A percentile compares a stretch with the other conserved stretches of the same genome.
Evolutionary conservation across 192 early-diverging fungal genomes (phyloP).

Genomic region (Fimicolochytrium jonesii): DNA sequence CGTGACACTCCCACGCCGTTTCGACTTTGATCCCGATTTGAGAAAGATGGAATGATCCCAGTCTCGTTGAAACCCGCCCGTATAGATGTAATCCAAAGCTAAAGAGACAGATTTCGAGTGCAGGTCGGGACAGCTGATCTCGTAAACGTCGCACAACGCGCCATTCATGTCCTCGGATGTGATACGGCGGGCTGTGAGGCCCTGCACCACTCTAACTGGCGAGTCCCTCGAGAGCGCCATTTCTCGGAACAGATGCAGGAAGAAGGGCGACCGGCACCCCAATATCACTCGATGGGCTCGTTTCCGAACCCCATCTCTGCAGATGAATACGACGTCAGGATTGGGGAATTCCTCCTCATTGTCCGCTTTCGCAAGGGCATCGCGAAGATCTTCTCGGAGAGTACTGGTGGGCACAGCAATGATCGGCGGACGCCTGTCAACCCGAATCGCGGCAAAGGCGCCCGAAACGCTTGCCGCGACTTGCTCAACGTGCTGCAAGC

Average conservation of each 20-base stretch:
- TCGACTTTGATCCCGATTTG: background rate
- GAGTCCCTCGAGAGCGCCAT: background rate
- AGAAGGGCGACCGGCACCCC: constrained; percentile 34
- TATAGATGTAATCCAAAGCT: constrained; percentile 54
- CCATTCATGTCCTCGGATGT: too few species aligned
- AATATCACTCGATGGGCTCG: constrained; percentile 49
- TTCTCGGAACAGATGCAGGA: constrained; percentile 32
- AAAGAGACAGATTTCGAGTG: background rate
- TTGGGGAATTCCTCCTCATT: constrained; percentile 5
- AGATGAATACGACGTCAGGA: constrained; percentile 36
- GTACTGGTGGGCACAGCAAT: constrained; percentile 15
- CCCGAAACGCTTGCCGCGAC: constrained; percentile 60
- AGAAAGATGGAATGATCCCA: constrained; percentile 22
- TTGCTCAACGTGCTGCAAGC: constrained; percentile 54
- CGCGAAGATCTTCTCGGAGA: constrained; percentile 35
- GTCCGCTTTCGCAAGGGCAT: constrained; percentile 30
- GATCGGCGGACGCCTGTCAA: constrained; percentile 40
- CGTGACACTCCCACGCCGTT: background rate
- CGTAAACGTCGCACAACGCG: background rate
- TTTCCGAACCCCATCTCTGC: constrained; percentile 27
- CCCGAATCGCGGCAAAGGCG: constrained; percentile 59
- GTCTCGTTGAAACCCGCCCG: constrained; percentile 23
- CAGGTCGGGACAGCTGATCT: background rate
- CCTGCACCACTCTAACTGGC: too few species aligned
- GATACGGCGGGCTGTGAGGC: too few species aligned